These are phyloP conservation scores for Huntiella moniliformis DNA, from an alignment of 2,329 filamentous ascomycete genomes.

Conservation along the genomic window DNA sequence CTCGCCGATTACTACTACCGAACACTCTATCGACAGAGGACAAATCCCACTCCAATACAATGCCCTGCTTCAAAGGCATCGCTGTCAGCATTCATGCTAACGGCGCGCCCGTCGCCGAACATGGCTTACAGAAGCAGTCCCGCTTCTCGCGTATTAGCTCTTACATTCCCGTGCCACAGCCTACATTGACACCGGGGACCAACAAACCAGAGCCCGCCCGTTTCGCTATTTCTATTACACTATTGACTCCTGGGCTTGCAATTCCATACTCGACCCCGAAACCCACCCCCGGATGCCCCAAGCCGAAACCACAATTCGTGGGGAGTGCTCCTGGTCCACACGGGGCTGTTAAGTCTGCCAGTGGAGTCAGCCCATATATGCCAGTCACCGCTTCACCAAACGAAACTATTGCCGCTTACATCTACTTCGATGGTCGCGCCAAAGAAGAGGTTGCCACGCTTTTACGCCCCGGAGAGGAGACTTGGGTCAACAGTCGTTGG, in stretches of 20 bases:
- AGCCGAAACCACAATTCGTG: slow-evolving; percentile 67
- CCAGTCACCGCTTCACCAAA: slow-evolving; percentile 84
- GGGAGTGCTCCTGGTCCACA: slow-evolving; percentile 44
- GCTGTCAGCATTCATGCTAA: slow-evolving; percentile 88
- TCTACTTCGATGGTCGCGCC: slow-evolving; percentile 87
- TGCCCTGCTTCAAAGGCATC: slow-evolving; percentile 98
- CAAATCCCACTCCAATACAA: slow-evolving; percentile 19
- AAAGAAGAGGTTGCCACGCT: slow-evolving; percentile 97
- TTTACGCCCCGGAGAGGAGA: slow-evolving; percentile 81
- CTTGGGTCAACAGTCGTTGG: slow-evolving; percentile 98
- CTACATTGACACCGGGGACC: slow-evolving; percentile 43
- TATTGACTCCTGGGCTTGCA: slow-evolving; percentile 70
- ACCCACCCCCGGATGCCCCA: slow-evolving; percentile 53
- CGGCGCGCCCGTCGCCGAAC: slow-evolving; percentile 66
- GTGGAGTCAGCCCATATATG: slow-evolving; percentile 64
- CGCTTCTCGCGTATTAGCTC: slow-evolving; percentile 83
- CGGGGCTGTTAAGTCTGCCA: slow-evolving; percentile 28
- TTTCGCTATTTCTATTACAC: slow-evolving; percentile 94
- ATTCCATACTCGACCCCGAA: slow-evolving; percentile 89
- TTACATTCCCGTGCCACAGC: slow-evolving; percentile 88
- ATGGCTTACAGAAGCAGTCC: slow-evolving; percentile 87
- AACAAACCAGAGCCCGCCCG: slow-evolving; percentile 80
- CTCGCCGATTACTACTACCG: neutral
- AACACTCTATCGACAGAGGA: neutral
- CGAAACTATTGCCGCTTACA: slow-evolving; percentile 95